Conservation (phyloP, 176 grass and related monocot species). For the Hsuehochloa calcarea region DNA sequence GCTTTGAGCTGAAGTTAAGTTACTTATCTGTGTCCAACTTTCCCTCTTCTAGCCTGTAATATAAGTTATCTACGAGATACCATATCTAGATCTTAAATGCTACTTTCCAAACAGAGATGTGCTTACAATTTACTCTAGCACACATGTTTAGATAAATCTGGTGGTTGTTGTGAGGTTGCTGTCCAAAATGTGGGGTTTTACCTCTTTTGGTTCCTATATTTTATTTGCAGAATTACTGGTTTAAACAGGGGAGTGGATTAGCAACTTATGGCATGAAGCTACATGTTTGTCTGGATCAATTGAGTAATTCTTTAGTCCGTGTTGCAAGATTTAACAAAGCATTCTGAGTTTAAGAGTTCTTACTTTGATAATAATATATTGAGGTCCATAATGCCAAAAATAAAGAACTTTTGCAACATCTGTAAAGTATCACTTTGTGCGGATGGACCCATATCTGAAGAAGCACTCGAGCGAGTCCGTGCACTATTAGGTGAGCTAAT, state of each 20-base stretch:
- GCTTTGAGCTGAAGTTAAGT: neutral
- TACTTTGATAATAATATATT: conserved; percentile 5
- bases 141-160: neutral
- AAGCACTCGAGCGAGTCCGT: conserved; percentile 70
- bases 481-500: conserved; percentile 62
- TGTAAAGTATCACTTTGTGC: conserved; percentile 65
- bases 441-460: conserved; percentile 68
- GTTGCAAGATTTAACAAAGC: neutral
- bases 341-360: neutral
- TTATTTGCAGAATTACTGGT: neutral
- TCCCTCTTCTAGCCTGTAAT: neutral
- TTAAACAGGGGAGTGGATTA: neutral
- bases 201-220: neutral
- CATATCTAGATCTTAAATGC: neutral
- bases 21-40: neutral
- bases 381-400: conserved; percentile 63
- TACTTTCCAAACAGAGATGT: neutral
- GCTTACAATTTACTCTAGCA: neutral
- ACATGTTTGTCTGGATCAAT: conserved; percentile 5
- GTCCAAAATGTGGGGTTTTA: neutral
- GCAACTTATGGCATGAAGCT: neutral
- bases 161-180: neutral
- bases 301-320: neutral
- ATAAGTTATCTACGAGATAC: neutral
- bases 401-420: conserved; percentile 55